A percentile compares a stretch with the other conserved stretches of the same genome.
These are phyloP conservation scores for Calonectria fujianensis DNA, from an alignment of 2,329 filamentous ascomycete genomes.

Conservation along the genomic window DNA sequence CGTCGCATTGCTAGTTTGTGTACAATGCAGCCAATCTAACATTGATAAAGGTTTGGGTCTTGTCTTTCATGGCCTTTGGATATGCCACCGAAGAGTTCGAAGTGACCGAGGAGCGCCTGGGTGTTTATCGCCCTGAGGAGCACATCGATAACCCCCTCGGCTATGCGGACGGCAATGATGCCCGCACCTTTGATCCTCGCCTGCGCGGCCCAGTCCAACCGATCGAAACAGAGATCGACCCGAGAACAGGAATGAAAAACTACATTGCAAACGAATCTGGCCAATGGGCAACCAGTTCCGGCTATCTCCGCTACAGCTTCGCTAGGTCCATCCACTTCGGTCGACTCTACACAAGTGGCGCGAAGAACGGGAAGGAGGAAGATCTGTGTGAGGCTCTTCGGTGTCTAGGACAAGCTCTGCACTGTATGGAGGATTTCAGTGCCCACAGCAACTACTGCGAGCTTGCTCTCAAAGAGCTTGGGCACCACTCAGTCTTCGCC, in stretches of 20 bases:
- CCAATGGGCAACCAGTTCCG: constrained; percentile 91
- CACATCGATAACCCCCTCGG: constrained; percentile 87
- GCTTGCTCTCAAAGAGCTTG: constrained; percentile 84
- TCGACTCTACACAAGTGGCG: constrained; percentile 82
- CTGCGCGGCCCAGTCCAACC: constrained; percentile 86
- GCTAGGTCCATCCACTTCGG: constrained; percentile 85
- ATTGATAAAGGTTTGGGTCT: constrained; percentile 78
- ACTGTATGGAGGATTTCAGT: constrained; percentile 86
- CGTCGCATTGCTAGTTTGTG: neutral
- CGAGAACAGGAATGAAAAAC: constrained; percentile 96
- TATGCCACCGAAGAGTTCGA: constrained; percentile 92
- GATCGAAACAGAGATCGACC: constrained; percentile 83
- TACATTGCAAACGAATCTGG: constrained; percentile 96
- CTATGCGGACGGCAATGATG: constrained; percentile 91
- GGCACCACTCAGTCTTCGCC: constrained; percentile 86
- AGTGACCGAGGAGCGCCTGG: constrained; percentile 86
- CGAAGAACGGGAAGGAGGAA: constrained; percentile 79
- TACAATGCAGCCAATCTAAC: constrained; percentile 16
- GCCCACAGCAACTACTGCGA: constrained; percentile 92
- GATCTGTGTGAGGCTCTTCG: constrained; percentile 88
- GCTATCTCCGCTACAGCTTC: constrained; percentile 87
- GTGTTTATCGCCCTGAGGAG: constrained; percentile 86
- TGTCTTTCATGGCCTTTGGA: constrained; percentile 87
- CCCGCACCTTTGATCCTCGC: constrained; percentile 86
- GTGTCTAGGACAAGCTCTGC: constrained; percentile 84